Evolutionary conservation across 257 asterid genomes (phyloP).

Genomic region (Eucommia ulmoides): DNA sequence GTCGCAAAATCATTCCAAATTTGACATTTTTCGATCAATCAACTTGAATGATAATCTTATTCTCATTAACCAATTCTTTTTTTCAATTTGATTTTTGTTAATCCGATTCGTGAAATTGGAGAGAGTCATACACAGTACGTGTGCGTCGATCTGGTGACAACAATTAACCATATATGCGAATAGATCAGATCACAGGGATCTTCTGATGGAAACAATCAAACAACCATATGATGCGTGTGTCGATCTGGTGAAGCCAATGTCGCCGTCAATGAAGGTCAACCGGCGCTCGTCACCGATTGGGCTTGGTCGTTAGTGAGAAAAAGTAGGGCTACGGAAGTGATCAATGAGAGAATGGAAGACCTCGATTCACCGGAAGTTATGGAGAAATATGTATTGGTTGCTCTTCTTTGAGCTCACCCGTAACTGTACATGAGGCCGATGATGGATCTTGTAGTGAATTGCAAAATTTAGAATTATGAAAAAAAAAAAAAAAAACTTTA

Average conservation of each 20-base stretch:
- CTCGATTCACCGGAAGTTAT: slow-evolving; percentile 45
- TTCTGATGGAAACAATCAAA: no score
- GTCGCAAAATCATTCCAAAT: no score
- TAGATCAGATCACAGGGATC: no score
- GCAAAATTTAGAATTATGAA: background rate
- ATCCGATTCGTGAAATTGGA: no score
- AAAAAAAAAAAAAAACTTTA: slow-evolving; percentile 13
- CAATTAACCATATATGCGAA: no score
- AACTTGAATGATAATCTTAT: no score
- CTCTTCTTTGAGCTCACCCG: slow-evolving; percentile 84
- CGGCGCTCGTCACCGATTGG: slow-evolving; percentile 68
- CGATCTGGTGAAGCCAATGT: slow-evolving; percentile 77
- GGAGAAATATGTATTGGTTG: slow-evolving; percentile 79
- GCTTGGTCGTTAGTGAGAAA: slow-evolving; percentile 75
- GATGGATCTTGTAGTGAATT: slow-evolving; percentile 81
- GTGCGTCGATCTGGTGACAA: no score
- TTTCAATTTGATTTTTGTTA: no score
- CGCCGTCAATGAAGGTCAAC: slow-evolving; percentile 44
- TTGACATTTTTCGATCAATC: no score
- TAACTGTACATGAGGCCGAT: slow-evolving; percentile 78
- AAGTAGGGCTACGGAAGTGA: slow-evolving; percentile 48
- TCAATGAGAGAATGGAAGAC: slow-evolving; percentile 50
- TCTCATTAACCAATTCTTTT: no score
- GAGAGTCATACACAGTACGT: no score
- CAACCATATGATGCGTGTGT: no score